Base-by-base conservation (phyloP, 129 eudicot species). In the Tagetes erecta region DNA sequence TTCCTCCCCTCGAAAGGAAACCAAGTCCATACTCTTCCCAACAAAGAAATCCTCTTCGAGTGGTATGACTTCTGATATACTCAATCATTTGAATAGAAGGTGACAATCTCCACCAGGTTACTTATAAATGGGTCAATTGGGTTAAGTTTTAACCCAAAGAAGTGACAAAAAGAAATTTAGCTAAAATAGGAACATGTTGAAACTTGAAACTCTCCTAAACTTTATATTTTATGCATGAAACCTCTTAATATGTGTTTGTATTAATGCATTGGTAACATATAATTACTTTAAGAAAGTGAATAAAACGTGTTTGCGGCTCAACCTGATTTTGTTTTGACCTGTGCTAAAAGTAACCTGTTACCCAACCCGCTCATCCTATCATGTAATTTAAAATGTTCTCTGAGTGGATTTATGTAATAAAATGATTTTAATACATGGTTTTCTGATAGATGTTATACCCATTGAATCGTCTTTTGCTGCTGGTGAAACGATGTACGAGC, bases 1-100 rank as follows among this genome's bases (percentile, higher is more conserved):
- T 69, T 86, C 98, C 6, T 93, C 98, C 52, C 97, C 92, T 68
- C 84, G 86, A 51, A 90, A 85, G 73, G 96, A 93, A 73, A 87
- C 93, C 72, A 87, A 82, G 76, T 82, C 84, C 81, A 73, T 86
- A 58, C 92, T 93, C 74, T 77, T 86, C 59, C 88, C 87, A 40
- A 46, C 86, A 47, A 71, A 82, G 65, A 85, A 77, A 71, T 77
- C 78, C 58, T 76, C 78, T 51, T 74, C 80, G 31, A 83, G 78
- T 78, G 94, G 94, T 91, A 80, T 56, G 79, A 60, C 66, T 57
- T 72, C 52, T 72, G 13, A 49, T 65, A 31, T 58, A 69, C 38
- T 39, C 50, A 10, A 65, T 65, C 67, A 65, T 14, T 72, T 62
- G 14, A 10, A 60, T 35, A 39, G 4, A 38, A 35, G 49, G 47